Evolutionary conservation across 2,329 filamentous ascomycete species (phyloP), one percentile per base, ranked within the genome.

Genomic region (Cladosporium colombiae): DNA sequence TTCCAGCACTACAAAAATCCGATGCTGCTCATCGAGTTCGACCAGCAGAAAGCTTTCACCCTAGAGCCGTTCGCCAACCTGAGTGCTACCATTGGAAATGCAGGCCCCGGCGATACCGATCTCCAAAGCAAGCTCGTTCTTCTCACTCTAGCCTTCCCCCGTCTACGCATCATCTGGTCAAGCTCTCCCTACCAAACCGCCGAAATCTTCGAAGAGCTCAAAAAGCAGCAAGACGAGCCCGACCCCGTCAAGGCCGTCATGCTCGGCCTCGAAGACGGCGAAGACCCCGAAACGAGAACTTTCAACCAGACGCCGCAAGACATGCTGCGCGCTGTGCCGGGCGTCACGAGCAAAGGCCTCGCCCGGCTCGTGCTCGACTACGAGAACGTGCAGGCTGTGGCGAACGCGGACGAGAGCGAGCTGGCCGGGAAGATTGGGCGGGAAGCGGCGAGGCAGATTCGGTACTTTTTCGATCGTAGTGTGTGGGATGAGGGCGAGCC

Each of bases 11-110:
- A 99, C 85, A 90, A 90, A 74, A 88, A 80, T 70, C 90, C 93
- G 0, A 91, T 98, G 86, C 87, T 99, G 7, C 86, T 99, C 53
- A 98, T 99, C 74, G 95, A 99, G 78, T 99, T 99, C 77, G 93
- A 97, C 76, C 91, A 96, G 76, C 94, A 96, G 81, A 97, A 96
- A 78, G 94, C 92, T 4, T 99, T 99, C 78, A 98, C 93, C 0
- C 88, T 99, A 18, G 95, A 84, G 62, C 82, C 82, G 0, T 84
- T 84, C 67, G 78, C 81, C 1, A 82, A 84, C 67, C 76, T 83
- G 53, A 74, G 86, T n/a, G 87, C 84, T 64, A 77, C 89, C 11
- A 86, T 89, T 68, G 84, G 90, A 58, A 87, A 88, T 62, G 85
- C 89, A 0, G 82, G 83, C 57, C 78, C 84, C 27, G 82, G 81